Evolutionary conservation across 192 early-diverging fungal species (phyloP).

Genomic region (Entomortierella beljakovae): DNA sequence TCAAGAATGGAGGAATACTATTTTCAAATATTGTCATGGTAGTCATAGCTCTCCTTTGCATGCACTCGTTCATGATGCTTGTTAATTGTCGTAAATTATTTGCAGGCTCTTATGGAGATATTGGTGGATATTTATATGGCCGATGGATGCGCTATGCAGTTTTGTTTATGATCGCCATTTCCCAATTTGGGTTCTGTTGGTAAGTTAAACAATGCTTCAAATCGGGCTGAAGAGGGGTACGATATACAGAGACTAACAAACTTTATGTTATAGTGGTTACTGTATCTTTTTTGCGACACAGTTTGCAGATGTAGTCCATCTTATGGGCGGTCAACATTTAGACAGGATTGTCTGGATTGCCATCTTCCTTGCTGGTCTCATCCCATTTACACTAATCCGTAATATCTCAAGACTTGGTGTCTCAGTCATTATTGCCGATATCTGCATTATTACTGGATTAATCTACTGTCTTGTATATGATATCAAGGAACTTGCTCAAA

Average conservation of each 20-base stretch:
- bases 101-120: conserved; percentile 77
- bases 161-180: conserved; percentile 73
- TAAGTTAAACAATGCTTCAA: conserved; percentile 46
- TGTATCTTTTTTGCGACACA: conserved; percentile 92
- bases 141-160: conserved; percentile 72
- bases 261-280: conserved; percentile 55
- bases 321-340: conserved; percentile 69
- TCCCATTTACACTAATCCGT: conserved; percentile 87
- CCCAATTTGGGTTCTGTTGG: conserved; percentile 87
- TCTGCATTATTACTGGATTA: conserved; percentile 89
- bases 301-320: conserved; percentile 75
- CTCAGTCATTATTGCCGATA: conserved; percentile 83
- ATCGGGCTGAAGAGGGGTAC: neutral
- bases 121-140: conserved; percentile 73
- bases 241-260: neutral
- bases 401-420: conserved; percentile 85
- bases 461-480: conserved; percentile 80
- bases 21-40: conserved; percentile 73
- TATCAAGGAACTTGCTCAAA: conserved; percentile 68
- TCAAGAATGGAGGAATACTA: conserved; percentile 77
- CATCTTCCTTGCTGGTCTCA: conserved; percentile 75
- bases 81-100: conserved; percentile 70
- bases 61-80: conserved; percentile 74
- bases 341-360: conserved; percentile 74
- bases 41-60: conserved; percentile 68